A percentile compares a stretch with the other conserved stretches of the same genome.
Conservation (phyloP, 495 filamentous ascomycete species). For the Talaromyces wortmannii region DNA sequence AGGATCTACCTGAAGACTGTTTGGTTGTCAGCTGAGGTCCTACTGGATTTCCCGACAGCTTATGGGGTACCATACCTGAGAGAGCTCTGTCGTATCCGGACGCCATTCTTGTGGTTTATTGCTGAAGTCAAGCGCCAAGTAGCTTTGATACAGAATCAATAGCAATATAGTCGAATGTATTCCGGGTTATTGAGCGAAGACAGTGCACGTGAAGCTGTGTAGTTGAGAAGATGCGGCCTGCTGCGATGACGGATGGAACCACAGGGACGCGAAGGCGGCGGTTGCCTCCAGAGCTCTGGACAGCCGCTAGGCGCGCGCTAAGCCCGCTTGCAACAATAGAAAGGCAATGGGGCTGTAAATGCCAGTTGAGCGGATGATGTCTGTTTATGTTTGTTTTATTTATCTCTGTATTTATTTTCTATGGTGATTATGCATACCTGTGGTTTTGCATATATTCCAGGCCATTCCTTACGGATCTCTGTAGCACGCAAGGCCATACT, state of each 20-base stretch:
- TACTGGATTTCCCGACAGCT: constrained; percentile 7
- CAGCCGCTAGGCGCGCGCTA: neutral
- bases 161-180: neutral
- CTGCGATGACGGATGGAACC: constrained; percentile 1
- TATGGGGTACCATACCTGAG: constrained; percentile 62
- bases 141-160: neutral
- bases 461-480: too few relatives aligned
- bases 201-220: constrained; percentile 2
- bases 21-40: constrained; percentile 26
- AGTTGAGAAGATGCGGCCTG: neutral
- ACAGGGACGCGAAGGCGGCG: constrained; percentile 3
- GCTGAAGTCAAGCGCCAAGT: neutral
- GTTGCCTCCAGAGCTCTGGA: constrained; percentile 1
- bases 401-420: too few relatives aligned
- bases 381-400: too few relatives aligned
- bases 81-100: constrained; percentile 93
- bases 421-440: too few relatives aligned
- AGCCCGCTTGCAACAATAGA: neutral
- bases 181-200: neutral
- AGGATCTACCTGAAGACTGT: constrained; percentile 59
- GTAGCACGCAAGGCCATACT: too few relatives aligned
- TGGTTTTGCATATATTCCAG: too few relatives aligned
- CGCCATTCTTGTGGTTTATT: constrained; percentile 50
- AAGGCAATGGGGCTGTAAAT: too few relatives aligned
- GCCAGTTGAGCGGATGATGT: too few relatives aligned